Conservation (phyloP, 139 green algal genomes). For the Astrephomene gubernaculifera region DNA sequence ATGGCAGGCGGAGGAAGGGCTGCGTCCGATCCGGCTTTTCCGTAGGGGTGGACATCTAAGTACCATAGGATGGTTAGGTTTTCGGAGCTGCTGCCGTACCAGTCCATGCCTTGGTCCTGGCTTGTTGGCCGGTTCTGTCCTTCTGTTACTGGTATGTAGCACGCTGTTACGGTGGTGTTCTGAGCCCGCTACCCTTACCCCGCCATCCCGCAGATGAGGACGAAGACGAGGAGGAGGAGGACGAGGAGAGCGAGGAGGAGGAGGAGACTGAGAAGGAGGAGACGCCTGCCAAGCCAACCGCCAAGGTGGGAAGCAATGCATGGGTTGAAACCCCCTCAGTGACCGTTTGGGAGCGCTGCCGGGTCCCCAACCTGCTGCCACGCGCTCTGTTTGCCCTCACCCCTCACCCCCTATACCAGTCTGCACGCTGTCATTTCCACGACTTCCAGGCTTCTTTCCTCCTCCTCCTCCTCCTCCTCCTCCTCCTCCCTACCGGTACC, state of each 20-base stretch:
- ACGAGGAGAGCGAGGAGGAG: slow-evolving; percentile 19
- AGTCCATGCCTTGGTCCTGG: not conserved
- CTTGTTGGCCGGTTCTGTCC: not conserved
- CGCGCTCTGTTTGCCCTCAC: not conserved
- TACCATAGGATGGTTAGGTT: too few species aligned
- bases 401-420: not conserved
- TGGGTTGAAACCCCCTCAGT: not conserved
- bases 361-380: not conserved
- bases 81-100: too few species aligned
- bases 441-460: not conserved
- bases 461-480: not conserved
- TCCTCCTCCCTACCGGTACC: not conserved
- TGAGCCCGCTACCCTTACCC: not conserved
- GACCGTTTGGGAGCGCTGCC: not conserved
- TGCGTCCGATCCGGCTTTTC: not conserved
- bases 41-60: not conserved
- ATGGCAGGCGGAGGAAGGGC: not conserved
- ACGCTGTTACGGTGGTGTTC: not conserved
- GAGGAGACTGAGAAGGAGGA: slow-evolving; percentile 33
- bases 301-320: not conserved
- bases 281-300: not conserved
- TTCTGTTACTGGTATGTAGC: not conserved
- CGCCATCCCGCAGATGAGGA: not conserved
- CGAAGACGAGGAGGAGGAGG: slow-evolving; percentile 27
- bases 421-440: too few species aligned